A percentile compares a stretch with the other conserved stretches of the same genome.
These are phyloP conservation scores for Schizosaccharomyces osmophilus DNA, from an alignment of 805 yeast species.

Conservation along the genomic window DNA sequence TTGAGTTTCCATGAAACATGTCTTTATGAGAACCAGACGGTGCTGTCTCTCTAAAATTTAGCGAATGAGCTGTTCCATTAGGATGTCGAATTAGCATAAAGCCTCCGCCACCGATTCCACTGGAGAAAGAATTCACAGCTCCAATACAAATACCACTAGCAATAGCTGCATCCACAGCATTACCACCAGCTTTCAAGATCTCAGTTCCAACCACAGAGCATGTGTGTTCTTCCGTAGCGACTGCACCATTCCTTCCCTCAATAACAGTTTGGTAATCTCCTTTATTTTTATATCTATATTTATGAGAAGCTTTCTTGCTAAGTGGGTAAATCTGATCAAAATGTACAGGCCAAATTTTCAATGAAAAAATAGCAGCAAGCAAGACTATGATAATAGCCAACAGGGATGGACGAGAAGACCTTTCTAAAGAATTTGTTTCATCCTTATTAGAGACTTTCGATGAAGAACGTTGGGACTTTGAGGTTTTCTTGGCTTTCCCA, in stretches of 20 bases:
- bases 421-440: no score
- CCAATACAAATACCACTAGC: conserved; percentile 80
- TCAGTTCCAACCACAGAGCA: conserved; percentile 41
- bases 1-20: conserved; percentile 31
- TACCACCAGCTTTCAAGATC: conserved; percentile 36
- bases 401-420: no score
- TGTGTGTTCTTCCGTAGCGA: conserved; percentile 36
- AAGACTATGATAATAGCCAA: no score
- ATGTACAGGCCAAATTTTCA: no score
- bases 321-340: no score
- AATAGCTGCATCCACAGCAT: conserved; percentile 84
- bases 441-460: no score
- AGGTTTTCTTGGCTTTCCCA: no score
- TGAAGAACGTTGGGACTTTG: no score
- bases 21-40: conserved; percentile 36
- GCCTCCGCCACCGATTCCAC: conserved; percentile 89
- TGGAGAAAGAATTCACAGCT: conserved; percentile 50
- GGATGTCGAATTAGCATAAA: conserved; percentile 29
- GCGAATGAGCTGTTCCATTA: conserved; percentile 27
- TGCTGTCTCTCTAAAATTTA: conserved; percentile 79
- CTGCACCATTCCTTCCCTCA: conserved; percentile 27
- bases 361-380: no score
- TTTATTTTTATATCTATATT: not conserved
- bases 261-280: conserved; percentile 2
- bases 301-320: no score